Evolutionary conservation across 106 monocot genomes (phyloP), one percentile per base, ranked within the genome.

Genomic region (Allium fistulosum): DNA sequence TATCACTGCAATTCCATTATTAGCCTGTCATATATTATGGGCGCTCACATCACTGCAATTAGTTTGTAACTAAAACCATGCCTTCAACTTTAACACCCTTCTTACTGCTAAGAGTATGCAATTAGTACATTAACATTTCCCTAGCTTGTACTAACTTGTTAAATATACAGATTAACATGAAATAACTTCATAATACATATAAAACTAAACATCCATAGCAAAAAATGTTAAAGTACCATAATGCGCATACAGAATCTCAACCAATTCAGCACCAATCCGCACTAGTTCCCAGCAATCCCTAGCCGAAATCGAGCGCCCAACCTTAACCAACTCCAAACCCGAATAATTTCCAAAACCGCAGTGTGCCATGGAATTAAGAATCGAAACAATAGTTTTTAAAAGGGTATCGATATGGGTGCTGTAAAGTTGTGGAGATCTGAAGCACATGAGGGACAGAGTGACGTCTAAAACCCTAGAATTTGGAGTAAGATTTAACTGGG

Each of bases 371-470:
- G 84, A 82, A 2, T 60, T 62, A 52, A 96, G 83, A 72, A 78
- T 80, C 37, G 88, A 50, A 10, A 82, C 67, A 18, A 89, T 65
- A 50, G 82, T 92, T 11, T 72, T 49, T 0, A 86, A 69, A 3
- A 84, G 15, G 62, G 61, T 78, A 6, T 82, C 76, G 48, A 97
- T 71, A 28, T 76, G 80, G 59, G 73, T 66, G 0, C 71, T 66
- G 66, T 53, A 74, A n/a, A 88, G 86, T 76, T 91, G 74, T 3
- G 75, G 69, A 17, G 77, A 53, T n/a, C 67, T 76, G 76, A 91
- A 80, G 80, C 95, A 88, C 91, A 88, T 86, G 49, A 88, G 83
- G 49, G 95, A 85, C 28, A 91, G 83, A 11, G 84, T 78, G 11
- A 86, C 77, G 74, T 97, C 82, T 49, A 89, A 71, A 82, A 92